phyloP scores from a whole-genome alignment of 352 stramenopile species.

The Thraustotheca clavata region DNA sequence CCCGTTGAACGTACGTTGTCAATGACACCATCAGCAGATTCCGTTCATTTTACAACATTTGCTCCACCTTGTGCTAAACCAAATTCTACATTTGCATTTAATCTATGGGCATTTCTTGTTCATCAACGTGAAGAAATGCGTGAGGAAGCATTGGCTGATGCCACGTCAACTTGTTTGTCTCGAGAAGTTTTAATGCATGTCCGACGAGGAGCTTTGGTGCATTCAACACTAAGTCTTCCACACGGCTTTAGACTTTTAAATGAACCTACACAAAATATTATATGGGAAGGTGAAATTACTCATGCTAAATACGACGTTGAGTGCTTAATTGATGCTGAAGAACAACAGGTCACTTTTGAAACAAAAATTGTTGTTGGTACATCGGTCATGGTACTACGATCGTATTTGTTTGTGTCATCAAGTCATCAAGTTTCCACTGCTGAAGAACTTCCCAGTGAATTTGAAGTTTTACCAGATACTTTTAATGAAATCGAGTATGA shows the following conservation, averaged over 20 bases:
- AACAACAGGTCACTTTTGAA: slow-evolving; percentile 64
- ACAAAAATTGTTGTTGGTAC: slow-evolving; percentile 59
- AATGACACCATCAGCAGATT: slow-evolving; percentile 34
- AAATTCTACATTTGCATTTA: slow-evolving; percentile 58
- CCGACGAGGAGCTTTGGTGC: slow-evolving; percentile 59
- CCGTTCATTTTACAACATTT: slow-evolving; percentile 72
- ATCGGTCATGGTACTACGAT: slow-evolving; percentile 55
- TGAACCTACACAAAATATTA: slow-evolving; percentile 52
- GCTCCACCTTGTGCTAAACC: slow-evolving; percentile 46
- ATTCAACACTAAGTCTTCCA: slow-evolving; percentile 59
- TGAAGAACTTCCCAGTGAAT: slow-evolving; percentile 51
- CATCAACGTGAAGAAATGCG: slow-evolving; percentile 61
- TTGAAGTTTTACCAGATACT: slow-evolving; percentile 63
- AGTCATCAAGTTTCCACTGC: slow-evolving; percentile 26
- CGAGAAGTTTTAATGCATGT: slow-evolving; percentile 58
- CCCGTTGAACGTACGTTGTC: slow-evolving; percentile 62
- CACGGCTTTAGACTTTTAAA: slow-evolving; percentile 54
- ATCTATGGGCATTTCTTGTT: slow-evolving; percentile 65
- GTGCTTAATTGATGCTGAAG: slow-evolving; percentile 38
- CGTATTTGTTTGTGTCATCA: slow-evolving; percentile 58
- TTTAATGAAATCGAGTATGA: slow-evolving; percentile 65
- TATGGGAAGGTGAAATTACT: slow-evolving; percentile 61
- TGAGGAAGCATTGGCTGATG: slow-evolving; percentile 40
- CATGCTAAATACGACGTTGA: slow-evolving; percentile 50
- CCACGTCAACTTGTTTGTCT: slow-evolving; percentile 34